phyloP scores from a whole-genome alignment of 768 basidiomycete genomes.

The Calocera viscosa region DNA sequence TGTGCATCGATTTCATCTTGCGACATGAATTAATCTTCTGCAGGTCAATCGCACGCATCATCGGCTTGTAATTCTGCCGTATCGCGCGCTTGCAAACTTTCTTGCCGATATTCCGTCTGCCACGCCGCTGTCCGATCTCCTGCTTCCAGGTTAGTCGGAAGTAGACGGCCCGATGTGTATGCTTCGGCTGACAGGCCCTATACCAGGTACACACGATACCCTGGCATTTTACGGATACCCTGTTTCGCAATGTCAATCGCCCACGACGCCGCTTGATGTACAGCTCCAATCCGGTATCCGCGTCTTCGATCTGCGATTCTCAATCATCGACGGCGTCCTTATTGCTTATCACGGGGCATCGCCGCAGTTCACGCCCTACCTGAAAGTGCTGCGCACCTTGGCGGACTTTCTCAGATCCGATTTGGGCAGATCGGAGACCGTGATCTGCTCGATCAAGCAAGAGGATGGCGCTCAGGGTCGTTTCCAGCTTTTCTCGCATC shows the following conservation, averaged over 20 bases:
- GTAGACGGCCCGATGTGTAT: constrained; percentile 16
- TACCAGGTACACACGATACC: constrained; percentile 53
- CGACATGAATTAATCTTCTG: background rate
- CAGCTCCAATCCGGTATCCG: constrained; percentile 64
- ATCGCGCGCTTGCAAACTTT: constrained; percentile 46
- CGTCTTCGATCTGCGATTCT: constrained; percentile 54
- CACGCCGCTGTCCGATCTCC: constrained; percentile 55
- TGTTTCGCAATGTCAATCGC: constrained; percentile 73
- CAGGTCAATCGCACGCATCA: constrained; percentile 9
- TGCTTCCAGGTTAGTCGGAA: constrained; percentile 53
- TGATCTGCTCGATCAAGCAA: constrained; percentile 83
- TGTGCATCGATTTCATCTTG: background rate
- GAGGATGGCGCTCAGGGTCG: constrained; percentile 51
- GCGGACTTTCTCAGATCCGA: constrained; percentile 52
- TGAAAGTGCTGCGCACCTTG: constrained; percentile 48
- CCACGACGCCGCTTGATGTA: constrained; percentile 42
- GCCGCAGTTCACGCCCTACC: constrained; percentile 57
- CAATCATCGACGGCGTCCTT: constrained; percentile 40
- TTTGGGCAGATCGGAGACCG: constrained; percentile 48
- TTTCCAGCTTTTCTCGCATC: constrained; percentile 42
- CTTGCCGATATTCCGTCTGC: constrained; percentile 51
- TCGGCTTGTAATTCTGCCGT: constrained; percentile 44
- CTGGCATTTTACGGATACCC: constrained; percentile 82
- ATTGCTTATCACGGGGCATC: constrained; percentile 64
- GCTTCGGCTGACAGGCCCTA: constrained; percentile 14